Percentiles rank a stretch among this genome's conserved stretches.
phyloP scores from a whole-genome alignment of 805 yeast species.

The Cyberlindnera japonica region DNA sequence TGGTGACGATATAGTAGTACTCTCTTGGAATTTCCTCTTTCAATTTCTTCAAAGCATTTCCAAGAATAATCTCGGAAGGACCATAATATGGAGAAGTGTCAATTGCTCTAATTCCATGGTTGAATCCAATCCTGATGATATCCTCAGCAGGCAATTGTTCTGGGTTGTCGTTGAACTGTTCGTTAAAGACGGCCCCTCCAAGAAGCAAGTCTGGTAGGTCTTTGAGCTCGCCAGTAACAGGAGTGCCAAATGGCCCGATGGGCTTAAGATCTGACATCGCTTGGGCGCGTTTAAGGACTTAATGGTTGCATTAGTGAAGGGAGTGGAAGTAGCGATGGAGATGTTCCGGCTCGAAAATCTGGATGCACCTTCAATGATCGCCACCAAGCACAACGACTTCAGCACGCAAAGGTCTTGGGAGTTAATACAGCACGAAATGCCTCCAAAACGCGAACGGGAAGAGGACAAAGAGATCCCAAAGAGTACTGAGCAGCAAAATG shows the following conservation, averaged over 20 bases:
- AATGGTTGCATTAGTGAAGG: background rate
- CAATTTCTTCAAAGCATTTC: slow-evolving; percentile 51
- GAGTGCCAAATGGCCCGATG: slow-evolving; percentile 17
- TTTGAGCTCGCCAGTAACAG: slow-evolving; percentile 24
- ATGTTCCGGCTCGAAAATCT: no score
- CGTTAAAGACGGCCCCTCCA: slow-evolving; percentile 88
- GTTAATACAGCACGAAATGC: background rate
- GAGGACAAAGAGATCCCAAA: slow-evolving; percentile 1
- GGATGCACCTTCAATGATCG: no score
- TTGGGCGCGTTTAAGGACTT: no score
- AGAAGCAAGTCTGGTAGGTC: slow-evolving; percentile 57
- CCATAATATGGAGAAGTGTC: slow-evolving; percentile 96
- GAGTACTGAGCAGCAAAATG: slow-evolving; percentile 1
- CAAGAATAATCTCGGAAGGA: slow-evolving; percentile 73
- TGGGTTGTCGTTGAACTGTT: slow-evolving; percentile 74
- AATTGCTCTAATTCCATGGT: slow-evolving; percentile 66
- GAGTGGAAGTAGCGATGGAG: background rate
- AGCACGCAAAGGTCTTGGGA: background rate
- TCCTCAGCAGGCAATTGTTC: slow-evolving; percentile 51
- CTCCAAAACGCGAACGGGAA: slow-evolving; percentile 2
- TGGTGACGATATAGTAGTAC: slow-evolving; percentile 68
- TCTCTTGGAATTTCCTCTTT: slow-evolving; percentile 49
- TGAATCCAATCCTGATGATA: slow-evolving; percentile 57
- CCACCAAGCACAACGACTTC: background rate
- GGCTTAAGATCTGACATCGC: slow-evolving; percentile 12